Percentiles rank a stretch among this genome's conserved stretches.
phyloP scores from a whole-genome alignment of 1,139 yeast species.

The Protomyces inouyei region DNA sequence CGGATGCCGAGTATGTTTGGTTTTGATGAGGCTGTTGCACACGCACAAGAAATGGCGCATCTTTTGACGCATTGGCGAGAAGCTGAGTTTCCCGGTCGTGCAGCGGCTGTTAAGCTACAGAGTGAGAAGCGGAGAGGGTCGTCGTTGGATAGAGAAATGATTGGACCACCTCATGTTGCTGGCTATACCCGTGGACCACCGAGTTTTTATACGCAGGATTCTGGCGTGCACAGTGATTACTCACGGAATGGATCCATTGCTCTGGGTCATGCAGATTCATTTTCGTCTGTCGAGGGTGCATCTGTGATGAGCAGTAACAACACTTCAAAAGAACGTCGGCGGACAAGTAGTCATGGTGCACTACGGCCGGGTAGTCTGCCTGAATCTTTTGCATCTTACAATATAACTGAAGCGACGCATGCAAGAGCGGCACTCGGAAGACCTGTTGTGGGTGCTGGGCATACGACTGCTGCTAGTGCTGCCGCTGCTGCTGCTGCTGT shows the following conservation, averaged over 20 bases:
- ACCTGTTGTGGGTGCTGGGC: slow-evolving; percentile 1
- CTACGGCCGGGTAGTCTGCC: not conserved
- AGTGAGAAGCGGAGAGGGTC: not conserved
- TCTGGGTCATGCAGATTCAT: not conserved
- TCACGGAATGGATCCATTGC: not conserved
- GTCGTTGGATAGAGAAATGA: no score
- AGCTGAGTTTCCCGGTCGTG: slow-evolving; percentile 7
- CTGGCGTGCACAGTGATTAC: not conserved
- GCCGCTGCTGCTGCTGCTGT: not conserved
- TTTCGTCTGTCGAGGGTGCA: not conserved
- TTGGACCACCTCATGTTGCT: no score
- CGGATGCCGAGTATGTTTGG: slow-evolving; percentile 17
- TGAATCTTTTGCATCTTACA: no score
- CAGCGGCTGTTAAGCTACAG: not conserved
- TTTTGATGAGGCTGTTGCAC: slow-evolving; percentile 29
- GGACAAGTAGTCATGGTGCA: not conserved
- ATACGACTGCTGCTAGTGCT: not conserved
- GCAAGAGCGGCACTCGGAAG: not conserved
- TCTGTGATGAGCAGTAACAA: not conserved
- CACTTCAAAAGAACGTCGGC: not conserved
- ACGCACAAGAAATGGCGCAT: slow-evolving; percentile 28
- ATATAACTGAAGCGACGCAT: no score
- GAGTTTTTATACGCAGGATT: not conserved
- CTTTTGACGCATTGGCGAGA: slow-evolving; percentile 30
- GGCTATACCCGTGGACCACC: not conserved